phyloP scores from a whole-genome alignment of 2,329 filamentous ascomycete genomes.

The Didymellaceae sp. region DNA sequence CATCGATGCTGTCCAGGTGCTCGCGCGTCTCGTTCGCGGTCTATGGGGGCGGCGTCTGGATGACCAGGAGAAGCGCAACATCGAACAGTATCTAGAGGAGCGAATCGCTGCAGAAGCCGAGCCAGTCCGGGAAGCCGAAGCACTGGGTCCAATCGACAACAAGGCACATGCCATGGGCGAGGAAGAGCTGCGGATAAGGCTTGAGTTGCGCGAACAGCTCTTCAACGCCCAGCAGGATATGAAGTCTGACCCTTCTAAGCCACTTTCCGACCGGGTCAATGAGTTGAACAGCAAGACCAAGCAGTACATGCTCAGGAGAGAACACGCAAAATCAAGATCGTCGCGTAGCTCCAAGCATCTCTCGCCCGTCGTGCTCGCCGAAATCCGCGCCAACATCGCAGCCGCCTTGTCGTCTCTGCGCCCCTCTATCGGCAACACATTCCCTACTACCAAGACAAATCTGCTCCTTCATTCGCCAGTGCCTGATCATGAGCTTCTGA shows the following conservation, averaged over 20 bases:
- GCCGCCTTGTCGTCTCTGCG: conserved; percentile 53
- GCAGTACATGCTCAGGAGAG: conserved; percentile 22
- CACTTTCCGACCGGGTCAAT: conserved; percentile 21
- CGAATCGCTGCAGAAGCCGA: conserved; percentile 9
- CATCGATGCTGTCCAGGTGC: conserved; percentile 25
- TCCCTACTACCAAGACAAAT: conserved; percentile 61
- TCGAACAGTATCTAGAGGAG: conserved; percentile 30
- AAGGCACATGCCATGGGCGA: conserved; percentile 14
- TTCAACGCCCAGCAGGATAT: conserved; percentile 19
- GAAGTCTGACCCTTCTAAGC: conserved; percentile 18
- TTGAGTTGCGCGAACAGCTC: conserved; percentile 14
- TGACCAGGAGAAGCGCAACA: conserved; percentile 30
- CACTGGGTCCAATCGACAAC: conserved; percentile 12
- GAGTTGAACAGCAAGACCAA: conserved; percentile 24
- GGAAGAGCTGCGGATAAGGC: conserved; percentile 10
- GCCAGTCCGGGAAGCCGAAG: neutral
- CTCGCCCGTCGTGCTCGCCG: conserved; percentile 43
- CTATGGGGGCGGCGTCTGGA: conserved; percentile 33
- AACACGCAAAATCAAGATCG: conserved; percentile 22
- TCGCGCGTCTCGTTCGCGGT: conserved; percentile 36
- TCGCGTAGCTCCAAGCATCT: conserved; percentile 23
- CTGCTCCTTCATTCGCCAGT: conserved; percentile 66
- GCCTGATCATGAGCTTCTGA: conserved; percentile 59
- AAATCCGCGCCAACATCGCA: conserved; percentile 59
- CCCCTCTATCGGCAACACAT: conserved; percentile 51